A percentile compares a stretch with the other conserved stretches of the same genome.
These are phyloP conservation scores for Sclerotinia spermophila DNA, from an alignment of 2,329 filamentous ascomycete genomes.

Conservation along the genomic window DNA sequence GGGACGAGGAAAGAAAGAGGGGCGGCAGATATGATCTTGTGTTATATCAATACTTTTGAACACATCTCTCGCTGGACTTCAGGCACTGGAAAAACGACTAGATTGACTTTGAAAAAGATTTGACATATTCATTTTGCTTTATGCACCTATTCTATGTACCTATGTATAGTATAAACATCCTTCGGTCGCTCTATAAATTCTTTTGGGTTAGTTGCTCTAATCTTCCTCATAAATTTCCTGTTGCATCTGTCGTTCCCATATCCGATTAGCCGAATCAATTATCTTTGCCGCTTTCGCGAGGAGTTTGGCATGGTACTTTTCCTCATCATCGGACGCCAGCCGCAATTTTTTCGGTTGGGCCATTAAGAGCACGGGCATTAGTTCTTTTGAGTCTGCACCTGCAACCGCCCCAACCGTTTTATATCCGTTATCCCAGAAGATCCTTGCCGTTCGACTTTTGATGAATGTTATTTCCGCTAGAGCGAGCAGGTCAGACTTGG, in stretches of 20 bases:
- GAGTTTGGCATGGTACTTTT: conserved; percentile 61
- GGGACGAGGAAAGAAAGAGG: too few species aligned
- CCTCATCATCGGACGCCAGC: conserved; percentile 52
- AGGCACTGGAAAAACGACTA: neutral
- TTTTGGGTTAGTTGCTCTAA: neutral
- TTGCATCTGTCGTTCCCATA: conserved; percentile 50
- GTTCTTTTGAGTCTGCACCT: conserved; percentile 63
- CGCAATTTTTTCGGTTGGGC: conserved; percentile 64
- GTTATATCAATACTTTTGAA: neutral
- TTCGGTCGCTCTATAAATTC: neutral
- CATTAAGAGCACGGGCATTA: conserved; percentile 70
- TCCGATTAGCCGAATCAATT: conserved; percentile 61
- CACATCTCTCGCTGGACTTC: neutral
- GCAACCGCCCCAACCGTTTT: conserved; percentile 64
- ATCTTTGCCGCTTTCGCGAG: conserved; percentile 65
- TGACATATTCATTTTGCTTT: too few species aligned
- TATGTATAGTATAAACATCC: neutral
- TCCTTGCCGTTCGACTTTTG: conserved; percentile 69
- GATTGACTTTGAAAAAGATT: neutral
- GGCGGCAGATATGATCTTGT: neutral
- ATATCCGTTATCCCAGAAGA: conserved; percentile 76
- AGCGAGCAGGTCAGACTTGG: conserved; percentile 65
- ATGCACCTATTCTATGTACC: neutral
- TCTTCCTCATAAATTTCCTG: conserved; percentile 28
- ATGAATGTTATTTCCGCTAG: conserved; percentile 70